Evolutionary conservation across 1,139 yeast species (phyloP).

Genomic region (Debaryomyces sp.): DNA sequence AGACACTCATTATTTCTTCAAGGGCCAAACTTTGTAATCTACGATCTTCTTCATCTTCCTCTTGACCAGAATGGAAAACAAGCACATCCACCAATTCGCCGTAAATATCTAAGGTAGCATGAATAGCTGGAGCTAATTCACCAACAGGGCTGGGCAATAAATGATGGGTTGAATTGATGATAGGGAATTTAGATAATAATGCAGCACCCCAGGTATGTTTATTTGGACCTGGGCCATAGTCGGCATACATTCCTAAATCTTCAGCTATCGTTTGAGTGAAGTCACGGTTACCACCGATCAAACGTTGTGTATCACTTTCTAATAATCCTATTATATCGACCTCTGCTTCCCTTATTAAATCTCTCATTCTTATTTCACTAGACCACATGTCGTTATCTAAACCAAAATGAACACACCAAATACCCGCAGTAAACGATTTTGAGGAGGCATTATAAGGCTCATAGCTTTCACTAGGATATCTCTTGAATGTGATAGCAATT

Average conservation of each 20-base stretch:
- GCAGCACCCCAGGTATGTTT: slow-evolving; percentile 99
- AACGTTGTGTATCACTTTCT: slow-evolving; percentile 92
- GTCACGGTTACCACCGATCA: slow-evolving; percentile 94
- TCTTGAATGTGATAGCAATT: slow-evolving; percentile 49
- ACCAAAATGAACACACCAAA: slow-evolving; percentile 98
- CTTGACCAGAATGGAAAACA: slow-evolving; percentile 98
- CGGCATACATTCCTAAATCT: slow-evolving; percentile 91
- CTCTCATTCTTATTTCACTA: slow-evolving; percentile 85
- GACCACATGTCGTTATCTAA: slow-evolving; percentile 99
- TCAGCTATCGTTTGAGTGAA: slow-evolving; percentile 90
- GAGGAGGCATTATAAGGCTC: slow-evolving; percentile 79
- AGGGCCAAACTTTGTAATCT: slow-evolving; percentile 80
- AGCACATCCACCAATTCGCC: slow-evolving; percentile 87
- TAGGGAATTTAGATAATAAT: slow-evolving; percentile 90
- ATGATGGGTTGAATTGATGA: slow-evolving; percentile 85
- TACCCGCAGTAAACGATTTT: slow-evolving; percentile 85
- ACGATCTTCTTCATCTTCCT: slow-evolving; percentile 94
- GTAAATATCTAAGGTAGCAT: slow-evolving; percentile 90
- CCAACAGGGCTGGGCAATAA: slow-evolving; percentile 95
- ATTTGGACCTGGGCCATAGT: slow-evolving; percentile 97
- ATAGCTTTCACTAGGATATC: slow-evolving; percentile 62
- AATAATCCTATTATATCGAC: slow-evolving; percentile 87
- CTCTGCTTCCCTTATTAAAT: slow-evolving; percentile 80
- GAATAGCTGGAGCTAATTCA: slow-evolving; percentile 96
- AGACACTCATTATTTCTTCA: slow-evolving; percentile 77